Conservation (phyloP, 192 early-diverging fungal species). For the Borealophlyctis nickersoniae region DNA sequence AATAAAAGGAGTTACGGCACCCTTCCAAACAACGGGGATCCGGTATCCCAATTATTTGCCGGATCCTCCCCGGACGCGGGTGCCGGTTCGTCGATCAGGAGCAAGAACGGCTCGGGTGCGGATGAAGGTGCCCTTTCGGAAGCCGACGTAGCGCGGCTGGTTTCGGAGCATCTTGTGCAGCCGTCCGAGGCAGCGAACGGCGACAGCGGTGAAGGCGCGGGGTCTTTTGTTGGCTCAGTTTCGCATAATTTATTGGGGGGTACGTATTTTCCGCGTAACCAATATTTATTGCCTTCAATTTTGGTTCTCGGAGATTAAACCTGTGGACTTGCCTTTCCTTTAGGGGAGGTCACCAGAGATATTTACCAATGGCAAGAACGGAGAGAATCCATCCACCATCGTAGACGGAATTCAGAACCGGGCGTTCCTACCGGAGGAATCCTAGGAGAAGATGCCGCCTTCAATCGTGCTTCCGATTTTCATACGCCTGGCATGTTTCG, state of each 20-base stretch:
- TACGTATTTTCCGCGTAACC: constrained; percentile 3
- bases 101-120: no score
- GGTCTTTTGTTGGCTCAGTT: constrained; percentile 31
- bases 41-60: no score
- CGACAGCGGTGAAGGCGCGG: background rate
- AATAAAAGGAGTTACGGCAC: no score
- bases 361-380: constrained; percentile 88
- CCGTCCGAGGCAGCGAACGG: constrained; percentile 8
- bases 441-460: constrained; percentile 12
- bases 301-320: background rate
- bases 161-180: constrained; percentile 34
- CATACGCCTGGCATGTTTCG: constrained; percentile 84
- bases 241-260: constrained; percentile 39
- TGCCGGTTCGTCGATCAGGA: no score
- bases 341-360: constrained; percentile 78
- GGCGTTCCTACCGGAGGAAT: constrained; percentile 19
- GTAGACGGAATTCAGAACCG: constrained; percentile 43
- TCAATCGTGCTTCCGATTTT: constrained; percentile 49
- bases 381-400: constrained; percentile 6
- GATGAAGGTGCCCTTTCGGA: constrained; percentile 11
- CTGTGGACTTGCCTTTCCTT: background rate
- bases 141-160: constrained; percentile 22
- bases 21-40: no score
- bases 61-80: no score
- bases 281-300: no score